Evolutionary conservation across 371 early-diverging fungal genomes (phyloP).

Genomic region (Lichtheimia ramosa): DNA sequence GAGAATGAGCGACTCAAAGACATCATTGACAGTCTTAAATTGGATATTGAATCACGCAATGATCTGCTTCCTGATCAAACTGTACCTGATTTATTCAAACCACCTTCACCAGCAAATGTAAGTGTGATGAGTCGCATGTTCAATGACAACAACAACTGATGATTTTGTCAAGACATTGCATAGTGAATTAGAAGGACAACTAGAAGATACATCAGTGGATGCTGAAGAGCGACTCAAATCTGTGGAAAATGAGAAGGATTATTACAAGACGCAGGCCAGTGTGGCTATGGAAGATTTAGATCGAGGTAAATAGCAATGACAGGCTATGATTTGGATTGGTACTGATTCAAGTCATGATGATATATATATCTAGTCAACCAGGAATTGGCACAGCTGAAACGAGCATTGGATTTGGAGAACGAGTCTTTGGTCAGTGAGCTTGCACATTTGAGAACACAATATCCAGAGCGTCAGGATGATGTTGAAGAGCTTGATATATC

Average conservation of each 20-base stretch:
- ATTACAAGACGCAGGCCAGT: slow-evolving; percentile 39
- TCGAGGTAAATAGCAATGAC: slow-evolving; percentile 12
- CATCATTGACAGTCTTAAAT: slow-evolving; percentile 47
- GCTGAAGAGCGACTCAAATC: slow-evolving; percentile 29
- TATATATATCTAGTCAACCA: slow-evolving; percentile 26
- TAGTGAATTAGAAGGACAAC: slow-evolving; percentile 23
- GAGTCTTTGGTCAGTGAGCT: slow-evolving; percentile 31
- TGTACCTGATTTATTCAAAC: neutral
- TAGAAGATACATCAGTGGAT: slow-evolving; percentile 6
- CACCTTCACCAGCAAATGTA: neutral
- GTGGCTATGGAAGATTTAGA: slow-evolving; percentile 44
- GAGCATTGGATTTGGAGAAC: slow-evolving; percentile 35
- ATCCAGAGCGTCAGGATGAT: slow-evolving; percentile 10
- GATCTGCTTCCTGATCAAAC: neutral
- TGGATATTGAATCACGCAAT: slow-evolving; percentile 43
- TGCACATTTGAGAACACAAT: slow-evolving; percentile 25
- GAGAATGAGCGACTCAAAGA: slow-evolving; percentile 52
- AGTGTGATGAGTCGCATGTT: neutral
- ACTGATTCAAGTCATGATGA: neutral
- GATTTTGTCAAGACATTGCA: slow-evolving; percentile 23
- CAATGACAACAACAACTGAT: neutral
- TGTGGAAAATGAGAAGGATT: slow-evolving; percentile 46
- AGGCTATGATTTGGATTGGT: neutral
- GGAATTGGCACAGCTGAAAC: slow-evolving; percentile 20
- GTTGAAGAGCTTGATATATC: neutral